Evolutionary conservation across 768 basidiomycete species (phyloP), one percentile per base, ranked within the genome.

Genomic region (Amanita thiersii): DNA sequence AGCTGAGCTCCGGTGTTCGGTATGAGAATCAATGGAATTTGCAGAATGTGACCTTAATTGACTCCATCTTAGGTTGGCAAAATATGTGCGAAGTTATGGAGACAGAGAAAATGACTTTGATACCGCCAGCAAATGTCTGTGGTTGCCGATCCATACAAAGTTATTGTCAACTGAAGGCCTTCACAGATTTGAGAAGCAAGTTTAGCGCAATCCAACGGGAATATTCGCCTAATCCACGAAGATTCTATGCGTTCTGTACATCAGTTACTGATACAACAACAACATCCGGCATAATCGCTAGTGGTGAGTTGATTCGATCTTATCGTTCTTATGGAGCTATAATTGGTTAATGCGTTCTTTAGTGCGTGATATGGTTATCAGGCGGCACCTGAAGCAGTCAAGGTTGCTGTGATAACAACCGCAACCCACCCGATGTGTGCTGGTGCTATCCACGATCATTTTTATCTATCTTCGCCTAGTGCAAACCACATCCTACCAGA

Each of bases 361-460:
- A 85, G 85, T 87, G 37, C 72, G 83, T 28, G 85, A 87, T 53
- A 86, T 86, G 82, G 83, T 87, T 37, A 76, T 86, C 26, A 77
- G 85, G 33, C 78, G 85, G 50, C 81, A 86, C 52, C 68, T 86
- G 19, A 81, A 79, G 48, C 80, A 81, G 50, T 81, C 79, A 5
- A 82, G 76, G 53, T 67, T 86, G 28, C 60, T 84, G 51, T 84
- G 63, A 69, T 36, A 40, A n/a, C n/a, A n/a, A n/a, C n/a, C n/a
- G n/a, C n/a, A n/a, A n/a, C n/a, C n/a, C n/a, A n/a, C n/a, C n/a
- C n/a, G n/a, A n/a, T n/a, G n/a, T n/a, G n/a, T n/a, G n/a, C n/a
- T n/a, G n/a, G n/a, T n/a, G n/a, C n/a, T n/a, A n/a, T n/a, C n/a
- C n/a, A n/a, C n/a, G n/a, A n/a, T n/a, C n/a, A n/a, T n/a, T n/a